Evolutionary conservation across 2,329 filamentous ascomycete genomes (phyloP).

Genomic region (Xylaria sp.): DNA sequence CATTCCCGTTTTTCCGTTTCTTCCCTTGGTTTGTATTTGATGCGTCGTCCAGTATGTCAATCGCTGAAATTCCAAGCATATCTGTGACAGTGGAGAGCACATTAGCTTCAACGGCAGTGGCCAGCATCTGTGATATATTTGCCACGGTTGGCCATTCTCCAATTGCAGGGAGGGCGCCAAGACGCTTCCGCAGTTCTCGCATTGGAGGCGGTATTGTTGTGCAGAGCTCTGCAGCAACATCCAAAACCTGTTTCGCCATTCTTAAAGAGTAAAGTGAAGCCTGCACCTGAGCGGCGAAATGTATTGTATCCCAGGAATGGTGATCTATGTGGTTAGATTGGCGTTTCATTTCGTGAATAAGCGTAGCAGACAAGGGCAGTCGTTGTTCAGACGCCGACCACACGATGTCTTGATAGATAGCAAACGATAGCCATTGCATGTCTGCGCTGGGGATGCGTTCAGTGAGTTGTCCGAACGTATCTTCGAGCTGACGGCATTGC

Average conservation of each 20-base stretch:
- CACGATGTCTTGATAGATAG: slow-evolving; percentile 45
- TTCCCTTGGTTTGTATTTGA: slow-evolving; percentile 3
- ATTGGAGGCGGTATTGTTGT: slow-evolving; percentile 21
- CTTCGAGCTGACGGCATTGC: slow-evolving; percentile 34
- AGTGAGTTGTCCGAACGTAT: slow-evolving; percentile 35
- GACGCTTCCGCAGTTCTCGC: slow-evolving; percentile 27
- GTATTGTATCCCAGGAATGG: slow-evolving; percentile 62
- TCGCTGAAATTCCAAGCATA: slow-evolving; percentile 28
- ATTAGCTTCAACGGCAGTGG: slow-evolving; percentile 16
- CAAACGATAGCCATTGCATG: slow-evolving; percentile 44
- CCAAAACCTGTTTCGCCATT: slow-evolving; percentile 57
- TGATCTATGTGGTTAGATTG: slow-evolving; percentile 39
- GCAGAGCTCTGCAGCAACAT: slow-evolving; percentile 24
- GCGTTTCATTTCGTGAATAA: slow-evolving; percentile 37
- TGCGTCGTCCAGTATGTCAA: not conserved
- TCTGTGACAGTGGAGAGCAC: slow-evolving; percentile 24
- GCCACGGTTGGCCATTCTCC: slow-evolving; percentile 38
- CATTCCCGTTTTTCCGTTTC: slow-evolving; percentile 18
- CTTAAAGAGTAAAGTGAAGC: slow-evolving; percentile 66
- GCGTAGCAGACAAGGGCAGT: slow-evolving; percentile 39
- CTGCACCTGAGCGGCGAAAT: slow-evolving; percentile 66
- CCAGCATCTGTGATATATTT: slow-evolving; percentile 26
- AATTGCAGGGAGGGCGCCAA: slow-evolving; percentile 33
- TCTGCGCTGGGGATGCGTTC: slow-evolving; percentile 16
- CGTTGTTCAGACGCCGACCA: slow-evolving; percentile 42